Percentiles rank a stretch among this genome's conserved stretches.
phyloP scores from a whole-genome alignment of 768 basidiomycete genomes.

The Leccinum uliginosum region DNA sequence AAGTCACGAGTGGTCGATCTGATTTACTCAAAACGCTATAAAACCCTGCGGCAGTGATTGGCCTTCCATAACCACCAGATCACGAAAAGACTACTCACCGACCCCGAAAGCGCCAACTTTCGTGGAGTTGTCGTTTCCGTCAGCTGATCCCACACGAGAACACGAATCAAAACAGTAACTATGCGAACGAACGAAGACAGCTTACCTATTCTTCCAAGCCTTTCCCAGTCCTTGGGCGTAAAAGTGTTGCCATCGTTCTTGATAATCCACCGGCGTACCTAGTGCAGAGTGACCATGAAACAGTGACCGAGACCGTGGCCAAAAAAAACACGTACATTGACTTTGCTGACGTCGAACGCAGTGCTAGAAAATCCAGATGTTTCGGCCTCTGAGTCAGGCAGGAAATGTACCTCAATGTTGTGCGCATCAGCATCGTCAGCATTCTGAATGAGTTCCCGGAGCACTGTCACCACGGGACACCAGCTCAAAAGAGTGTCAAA shows the following conservation, averaged over 20 bases:
- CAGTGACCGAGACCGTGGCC: not conserved
- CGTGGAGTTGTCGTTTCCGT: slow-evolving; percentile 8
- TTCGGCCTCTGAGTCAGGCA: slow-evolving; percentile 17
- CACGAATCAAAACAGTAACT: not conserved
- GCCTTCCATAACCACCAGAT: not conserved
- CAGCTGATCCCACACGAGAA: not conserved
- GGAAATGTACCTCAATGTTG: slow-evolving; percentile 35
- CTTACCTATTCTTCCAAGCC: slow-evolving; percentile 15
- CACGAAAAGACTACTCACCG: not conserved
- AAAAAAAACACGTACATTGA: not conserved
- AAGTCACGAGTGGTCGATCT: slow-evolving; percentile 11
- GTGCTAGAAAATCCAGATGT: not conserved
- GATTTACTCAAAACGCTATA: slow-evolving; percentile 18
- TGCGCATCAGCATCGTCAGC: slow-evolving; percentile 46
- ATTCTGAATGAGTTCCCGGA: slow-evolving; percentile 54
- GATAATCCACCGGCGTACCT: slow-evolving; percentile 13
- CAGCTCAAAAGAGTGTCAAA: not conserved
- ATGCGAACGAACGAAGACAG: not conserved
- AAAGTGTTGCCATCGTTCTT: slow-evolving; percentile 8
- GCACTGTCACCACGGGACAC: slow-evolving; percentile 27
- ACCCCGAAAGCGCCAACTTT: slow-evolving; percentile 19
- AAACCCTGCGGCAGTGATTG: slow-evolving; percentile 7
- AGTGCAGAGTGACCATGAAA: not conserved
- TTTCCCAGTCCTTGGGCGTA: slow-evolving; percentile 8
- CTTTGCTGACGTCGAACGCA: not conserved